These are phyloP conservation scores for Spathaspora arborariae DNA, from an alignment of 805 yeast species.

Conservation along the genomic window DNA sequence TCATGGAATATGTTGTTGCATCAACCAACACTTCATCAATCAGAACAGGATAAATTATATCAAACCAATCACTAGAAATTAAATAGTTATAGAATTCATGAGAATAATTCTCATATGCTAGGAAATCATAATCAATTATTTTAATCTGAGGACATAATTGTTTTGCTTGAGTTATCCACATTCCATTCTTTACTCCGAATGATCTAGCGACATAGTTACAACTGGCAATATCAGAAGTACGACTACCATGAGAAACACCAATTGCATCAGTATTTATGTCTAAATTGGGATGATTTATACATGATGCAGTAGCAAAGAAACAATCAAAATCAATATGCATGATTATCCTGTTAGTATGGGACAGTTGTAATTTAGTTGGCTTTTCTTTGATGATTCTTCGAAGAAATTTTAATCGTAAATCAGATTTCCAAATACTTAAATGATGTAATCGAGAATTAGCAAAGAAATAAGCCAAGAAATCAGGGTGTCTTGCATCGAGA, in stretches of 20 bases:
- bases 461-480: conserved; percentile 68
- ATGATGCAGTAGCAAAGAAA: conserved; percentile 85
- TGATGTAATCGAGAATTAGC: conserved; percentile 84
- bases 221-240: conserved; percentile 78
- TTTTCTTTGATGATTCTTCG: conserved; percentile 35
- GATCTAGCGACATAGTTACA: conserved; percentile 85
- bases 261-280: conserved; percentile 48
- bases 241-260: conserved; percentile 62
- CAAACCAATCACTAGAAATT: conserved; percentile 40
- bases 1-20: conserved; percentile 32
- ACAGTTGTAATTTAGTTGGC: not conserved
- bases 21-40: conserved; percentile 90
- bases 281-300: conserved; percentile 51
- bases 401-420: conserved; percentile 59
- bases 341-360: conserved; percentile 29
- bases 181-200: conserved; percentile 80
- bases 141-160: conserved; percentile 62
- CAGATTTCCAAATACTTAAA: conserved; percentile 81
- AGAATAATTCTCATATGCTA: conserved; percentile 64
- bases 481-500: conserved; percentile 71
- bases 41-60: conserved; percentile 70
- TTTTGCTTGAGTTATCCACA: conserved; percentile 77
- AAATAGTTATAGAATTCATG: conserved; percentile 60
- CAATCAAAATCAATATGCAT: conserved; percentile 92
- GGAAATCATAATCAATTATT: conserved; percentile 69